A percentile compares a stretch with the other conserved stretches of the same genome.
phyloP scores from a whole-genome alignment of 352 stramenopile species.

The Pythium phragmitis region DNA sequence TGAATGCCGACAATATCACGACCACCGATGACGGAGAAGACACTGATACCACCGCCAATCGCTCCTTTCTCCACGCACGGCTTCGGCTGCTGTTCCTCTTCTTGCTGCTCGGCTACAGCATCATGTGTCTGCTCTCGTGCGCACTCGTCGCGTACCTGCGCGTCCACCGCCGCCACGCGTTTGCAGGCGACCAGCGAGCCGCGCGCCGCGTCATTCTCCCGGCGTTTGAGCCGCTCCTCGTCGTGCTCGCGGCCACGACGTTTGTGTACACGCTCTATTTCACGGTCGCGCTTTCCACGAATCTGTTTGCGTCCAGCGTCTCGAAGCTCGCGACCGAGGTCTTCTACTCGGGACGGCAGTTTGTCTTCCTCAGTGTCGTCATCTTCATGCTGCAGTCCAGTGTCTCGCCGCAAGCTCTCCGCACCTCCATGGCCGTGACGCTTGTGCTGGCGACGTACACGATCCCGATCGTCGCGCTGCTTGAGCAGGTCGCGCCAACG shows the following conservation, averaged over 20 bases:
- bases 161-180: conserved; percentile 42
- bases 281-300: conserved; percentile 33
- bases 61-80: conserved; percentile 5
- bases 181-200: conserved; percentile 43
- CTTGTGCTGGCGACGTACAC: conserved; percentile 54
- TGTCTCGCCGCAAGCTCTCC: conserved; percentile 50
- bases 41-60: background rate
- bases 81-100: conserved; percentile 11
- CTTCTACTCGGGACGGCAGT: conserved; percentile 59
- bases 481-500: conserved; percentile 8
- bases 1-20: background rate
- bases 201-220: conserved; percentile 65
- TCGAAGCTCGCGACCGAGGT: conserved; percentile 33
- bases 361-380: conserved; percentile 61
- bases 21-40: background rate
- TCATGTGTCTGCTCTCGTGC: conserved; percentile 22
- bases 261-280: conserved; percentile 18
- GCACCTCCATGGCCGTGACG: conserved; percentile 39
- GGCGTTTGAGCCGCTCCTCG: conserved; percentile 65
- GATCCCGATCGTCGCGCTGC: conserved; percentile 48
- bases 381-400: conserved; percentile 66
- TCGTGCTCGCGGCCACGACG: conserved; percentile 18
- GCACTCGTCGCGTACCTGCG: conserved; percentile 51
- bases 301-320: conserved; percentile 30
- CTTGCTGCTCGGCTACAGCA: conserved; percentile 17